These are phyloP conservation scores for Eucalyptus shirleyi DNA, from an alignment of 345 rosid species.

Conservation along the genomic window DNA sequence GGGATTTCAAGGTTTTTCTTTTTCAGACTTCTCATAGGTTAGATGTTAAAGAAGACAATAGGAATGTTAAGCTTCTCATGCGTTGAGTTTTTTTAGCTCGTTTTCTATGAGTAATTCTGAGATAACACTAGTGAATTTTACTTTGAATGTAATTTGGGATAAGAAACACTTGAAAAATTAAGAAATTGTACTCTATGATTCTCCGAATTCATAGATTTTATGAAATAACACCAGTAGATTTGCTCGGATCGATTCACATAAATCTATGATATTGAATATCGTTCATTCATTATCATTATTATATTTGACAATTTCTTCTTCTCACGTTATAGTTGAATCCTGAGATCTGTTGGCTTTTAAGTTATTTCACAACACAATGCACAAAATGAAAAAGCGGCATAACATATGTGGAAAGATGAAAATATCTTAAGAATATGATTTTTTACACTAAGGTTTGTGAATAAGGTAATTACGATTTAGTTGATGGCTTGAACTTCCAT, in stretches of 20 bases:
- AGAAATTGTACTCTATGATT: neutral
- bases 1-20: neutral
- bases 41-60: neutral
- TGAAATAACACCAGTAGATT: accelerated
- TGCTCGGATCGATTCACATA: neutral
- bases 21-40: neutral
- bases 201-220: neutral
- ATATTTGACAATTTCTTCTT: neutral
- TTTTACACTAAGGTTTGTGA: neutral
- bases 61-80: neutral
- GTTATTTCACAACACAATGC: neutral
- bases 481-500: neutral
- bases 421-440: neutral
- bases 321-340: neutral
- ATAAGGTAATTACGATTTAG: neutral
- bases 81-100: neutral
- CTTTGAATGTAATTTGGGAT: neutral
- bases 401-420: neutral
- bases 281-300: neutral
- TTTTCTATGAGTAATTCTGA: neutral
- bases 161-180: neutral
- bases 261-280: neutral
- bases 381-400: neutral
- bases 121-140: neutral
- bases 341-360: accelerated